A percentile compares a stretch with the other conserved stretches of the same genome.
These are phyloP conservation scores for Aspergillus sparsus DNA, from an alignment of 495 filamentous ascomycete species.

Conservation along the genomic window DNA sequence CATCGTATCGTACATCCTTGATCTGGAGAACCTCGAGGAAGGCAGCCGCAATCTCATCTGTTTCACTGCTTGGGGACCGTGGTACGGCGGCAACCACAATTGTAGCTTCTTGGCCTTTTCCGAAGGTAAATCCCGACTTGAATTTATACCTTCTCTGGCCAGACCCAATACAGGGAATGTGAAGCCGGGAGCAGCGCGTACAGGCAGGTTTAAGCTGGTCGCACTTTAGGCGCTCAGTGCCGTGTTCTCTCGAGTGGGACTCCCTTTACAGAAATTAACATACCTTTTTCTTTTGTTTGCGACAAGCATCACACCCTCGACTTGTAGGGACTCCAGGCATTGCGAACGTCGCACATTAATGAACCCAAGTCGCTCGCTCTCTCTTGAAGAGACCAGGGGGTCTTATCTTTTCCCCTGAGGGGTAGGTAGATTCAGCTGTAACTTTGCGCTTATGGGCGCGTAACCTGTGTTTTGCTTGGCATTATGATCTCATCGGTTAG, in stretches of 20 bases:
- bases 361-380: no score
- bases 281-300: slow-evolving; percentile 51
- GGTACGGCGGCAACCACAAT: background rate
- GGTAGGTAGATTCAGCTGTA: no score
- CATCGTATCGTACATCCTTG: slow-evolving; percentile 37
- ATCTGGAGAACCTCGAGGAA: slow-evolving; percentile 30
- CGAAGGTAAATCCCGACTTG: slow-evolving; percentile 22
- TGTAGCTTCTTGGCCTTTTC: background rate
- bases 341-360: background rate
- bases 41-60: slow-evolving; percentile 14
- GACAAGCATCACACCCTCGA: slow-evolving; percentile 50
- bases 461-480: no score
- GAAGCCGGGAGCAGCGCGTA: slow-evolving; percentile 41
- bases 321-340: slow-evolving; percentile 53
- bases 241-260: background rate
- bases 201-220: slow-evolving; percentile 39
- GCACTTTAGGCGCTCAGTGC: slow-evolving; percentile 28
- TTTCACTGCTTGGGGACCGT: slow-evolving; percentile 21
- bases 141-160: slow-evolving; percentile 49
- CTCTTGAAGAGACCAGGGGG: no score
- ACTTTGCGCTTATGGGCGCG: no score
- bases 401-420: no score
- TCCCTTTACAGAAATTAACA: background rate
- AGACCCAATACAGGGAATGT: slow-evolving; percentile 41
- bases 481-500: no score